Conservation (phyloP, 2,329 filamentous ascomycete species). For the Fusarium anthophilum region DNA sequence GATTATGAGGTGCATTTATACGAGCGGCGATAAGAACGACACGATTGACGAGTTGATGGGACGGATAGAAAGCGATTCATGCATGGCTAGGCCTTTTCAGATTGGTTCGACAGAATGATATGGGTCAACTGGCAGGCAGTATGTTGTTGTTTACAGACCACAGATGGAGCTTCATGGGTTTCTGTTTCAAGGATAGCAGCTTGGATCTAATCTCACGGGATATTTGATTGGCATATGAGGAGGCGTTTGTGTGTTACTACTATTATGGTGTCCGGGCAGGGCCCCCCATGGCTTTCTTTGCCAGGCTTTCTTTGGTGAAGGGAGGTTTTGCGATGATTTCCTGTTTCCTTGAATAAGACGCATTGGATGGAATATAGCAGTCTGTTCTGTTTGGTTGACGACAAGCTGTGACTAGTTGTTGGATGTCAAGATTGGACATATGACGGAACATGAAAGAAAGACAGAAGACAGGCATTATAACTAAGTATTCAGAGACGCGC, state of each 20-base stretch:
- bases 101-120: constrained; percentile 10
- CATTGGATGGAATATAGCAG: constrained; percentile 8
- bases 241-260: constrained; percentile 21
- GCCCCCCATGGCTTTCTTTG: neutral
- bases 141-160: constrained; percentile 3
- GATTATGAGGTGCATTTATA: constrained; percentile 11
- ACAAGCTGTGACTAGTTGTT: constrained; percentile 1
- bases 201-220: neutral
- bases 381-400: constrained; percentile 1
- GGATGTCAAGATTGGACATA: constrained; percentile 3
- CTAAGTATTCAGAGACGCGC: constrained; percentile 3
- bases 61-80: constrained; percentile 17
- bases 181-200: neutral
- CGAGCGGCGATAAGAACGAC: constrained; percentile 19
- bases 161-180: neutral
- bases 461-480: constrained; percentile 2
- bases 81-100: neutral
- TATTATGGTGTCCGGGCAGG: neutral
- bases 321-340: neutral
- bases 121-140: neutral
- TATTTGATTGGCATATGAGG: constrained; percentile 5
- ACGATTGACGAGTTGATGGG: constrained; percentile 19
- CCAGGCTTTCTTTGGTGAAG: constrained; percentile 1
- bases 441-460: neutral
- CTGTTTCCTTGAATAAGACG: constrained; percentile 10